Conservation (phyloP, 176 grass and related monocot species). For the Metroxylon sagu region DNA sequence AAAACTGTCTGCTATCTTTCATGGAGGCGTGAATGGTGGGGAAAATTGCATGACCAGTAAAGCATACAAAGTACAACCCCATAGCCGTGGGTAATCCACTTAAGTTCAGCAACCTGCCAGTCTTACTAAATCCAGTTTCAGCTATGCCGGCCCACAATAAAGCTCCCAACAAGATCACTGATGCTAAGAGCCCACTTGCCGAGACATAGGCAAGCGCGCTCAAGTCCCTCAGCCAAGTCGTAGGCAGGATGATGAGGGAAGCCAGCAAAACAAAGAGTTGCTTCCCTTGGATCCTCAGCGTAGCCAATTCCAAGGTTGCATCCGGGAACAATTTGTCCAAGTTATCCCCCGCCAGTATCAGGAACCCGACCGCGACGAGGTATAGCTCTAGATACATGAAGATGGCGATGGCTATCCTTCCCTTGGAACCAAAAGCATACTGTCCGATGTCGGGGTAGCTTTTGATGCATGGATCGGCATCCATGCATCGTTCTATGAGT, state of each 20-base stretch:
- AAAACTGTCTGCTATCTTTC: constrained; percentile 28
- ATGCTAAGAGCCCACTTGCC: constrained; percentile 40
- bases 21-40: constrained; percentile 50
- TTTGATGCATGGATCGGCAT: constrained; percentile 7
- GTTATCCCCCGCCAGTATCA: constrained; percentile 36
- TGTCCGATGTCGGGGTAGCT: constrained; percentile 53
- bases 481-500: constrained; percentile 49
- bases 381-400: constrained; percentile 46
- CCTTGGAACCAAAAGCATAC: constrained; percentile 32
- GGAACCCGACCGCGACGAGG: constrained; percentile 28
- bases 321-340: constrained; percentile 32
- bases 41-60: constrained; percentile 48
- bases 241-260: constrained; percentile 33
- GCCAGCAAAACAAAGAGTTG: constrained; percentile 27
- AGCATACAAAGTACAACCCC: constrained; percentile 55
- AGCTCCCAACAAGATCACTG: constrained; percentile 32
- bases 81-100: constrained; percentile 33
- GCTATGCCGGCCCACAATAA: constrained; percentile 43
- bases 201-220: constrained; percentile 49
- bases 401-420: constrained; percentile 26
- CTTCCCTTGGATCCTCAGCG: constrained; percentile 26
- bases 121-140: constrained; percentile 29
- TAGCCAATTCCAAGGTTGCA: constrained; percentile 11
- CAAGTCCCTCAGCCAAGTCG: constrained; percentile 45
- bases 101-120: constrained; percentile 22